A percentile compares a stretch with the other conserved stretches of the same genome.
Evolutionary conservation across 768 basidiomycete genomes (phyloP).

Genomic region (Macrolepiota albuminosa): DNA sequence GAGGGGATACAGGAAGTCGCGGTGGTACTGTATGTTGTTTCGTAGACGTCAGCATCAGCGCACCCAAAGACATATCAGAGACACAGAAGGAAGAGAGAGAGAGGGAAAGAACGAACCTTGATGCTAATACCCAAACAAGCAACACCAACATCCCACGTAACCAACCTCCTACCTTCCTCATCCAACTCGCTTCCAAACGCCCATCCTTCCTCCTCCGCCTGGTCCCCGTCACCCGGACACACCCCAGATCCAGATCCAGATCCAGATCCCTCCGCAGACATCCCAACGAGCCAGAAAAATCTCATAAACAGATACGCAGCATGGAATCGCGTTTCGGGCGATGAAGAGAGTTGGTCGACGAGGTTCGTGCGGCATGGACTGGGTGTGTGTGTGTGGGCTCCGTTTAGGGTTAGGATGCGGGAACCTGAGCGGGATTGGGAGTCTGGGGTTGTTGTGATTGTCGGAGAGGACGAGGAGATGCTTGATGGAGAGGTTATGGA

Average conservation of each 20-base stretch:
- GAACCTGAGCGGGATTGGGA: background rate
- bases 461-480: slow-evolving; percentile 3
- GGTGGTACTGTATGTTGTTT: slow-evolving; percentile 44
- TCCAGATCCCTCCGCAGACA: background rate
- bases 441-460: slow-evolving; percentile 9
- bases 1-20: slow-evolving; percentile 57
- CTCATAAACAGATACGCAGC: slow-evolving; percentile 57
- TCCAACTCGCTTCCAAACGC: slow-evolving; percentile 6
- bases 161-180: slow-evolving; percentile 26
- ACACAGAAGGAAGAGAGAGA: background rate
- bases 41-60: background rate
- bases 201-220: background rate
- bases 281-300: slow-evolving; percentile 41
- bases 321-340: slow-evolving; percentile 60
- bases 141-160: slow-evolving; percentile 56
- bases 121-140: slow-evolving; percentile 57
- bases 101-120: slow-evolving; percentile 37
- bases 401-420: background rate
- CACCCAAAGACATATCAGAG: background rate
- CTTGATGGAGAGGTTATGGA: background rate
- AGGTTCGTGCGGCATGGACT: slow-evolving; percentile 27
- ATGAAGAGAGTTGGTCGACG: slow-evolving; percentile 48
- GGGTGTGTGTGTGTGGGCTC: slow-evolving; percentile 12
- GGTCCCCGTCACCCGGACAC: background rate
- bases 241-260: too few relatives aligned